Evolutionary conservation across 257 asterid genomes (phyloP), one percentile per base, ranked within the genome.

Genomic region (Datura wrightii): DNA sequence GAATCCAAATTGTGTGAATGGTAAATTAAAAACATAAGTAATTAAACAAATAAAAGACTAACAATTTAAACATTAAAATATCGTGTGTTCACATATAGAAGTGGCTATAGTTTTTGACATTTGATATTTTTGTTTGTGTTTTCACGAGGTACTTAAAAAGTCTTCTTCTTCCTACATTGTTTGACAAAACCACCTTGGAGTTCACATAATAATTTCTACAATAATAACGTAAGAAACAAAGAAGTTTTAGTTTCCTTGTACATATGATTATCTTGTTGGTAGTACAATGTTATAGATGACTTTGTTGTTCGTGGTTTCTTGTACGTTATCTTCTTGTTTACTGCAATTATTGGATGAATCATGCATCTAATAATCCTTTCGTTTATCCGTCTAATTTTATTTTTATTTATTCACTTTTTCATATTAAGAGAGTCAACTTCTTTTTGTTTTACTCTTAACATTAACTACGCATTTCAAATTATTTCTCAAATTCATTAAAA

Each of bases 251-350:
- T 74, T 74, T 74, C 39, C 59, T 74, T 48, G 59, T 3, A 5
- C 4, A 31, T 16, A 74, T 74, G 6, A 48, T 74, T 74, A 48
- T 19, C 6, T 74, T 74, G 19, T 74, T 74, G 41, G 42, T 74
- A 11, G 48, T 65, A 65, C 72, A 34, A 72, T 46, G 48, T 19
- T 74, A 74, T 48, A 46, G 42, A 74, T 74, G 62, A 76, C 82
- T 76, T 76, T 76, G 11, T 31, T 76, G 62, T 46, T 76, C 82
- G 41, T 24, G 46, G 82, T 76, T 76, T 48, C 82, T 76, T 76
- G 46, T 76, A 76, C 46, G 62, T 4, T 76, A 50, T 31, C 82
- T 76, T 50, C 82, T 76, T 31, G 14, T 52, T 76, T 48, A 24
- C 44, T 50, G 31, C 31, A 14, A 76, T 76, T 50, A 31, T 50